These are phyloP conservation scores for Coemansia sp. DNA, from an alignment of 192 early-diverging fungal species.

Conservation along the genomic window DNA sequence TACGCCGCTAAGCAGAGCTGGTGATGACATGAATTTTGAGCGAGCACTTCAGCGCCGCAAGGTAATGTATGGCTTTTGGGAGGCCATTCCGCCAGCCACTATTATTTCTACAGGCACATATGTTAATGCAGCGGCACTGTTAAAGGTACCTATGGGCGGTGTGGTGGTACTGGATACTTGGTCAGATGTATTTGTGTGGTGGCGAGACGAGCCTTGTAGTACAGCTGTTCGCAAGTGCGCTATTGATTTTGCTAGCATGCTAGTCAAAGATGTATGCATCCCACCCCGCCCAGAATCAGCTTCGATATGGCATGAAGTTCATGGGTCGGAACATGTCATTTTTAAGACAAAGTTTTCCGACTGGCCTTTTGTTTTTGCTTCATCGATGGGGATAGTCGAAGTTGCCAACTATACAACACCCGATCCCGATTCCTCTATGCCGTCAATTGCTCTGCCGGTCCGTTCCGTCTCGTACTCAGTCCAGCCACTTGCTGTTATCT, in stretches of 20 bases:
- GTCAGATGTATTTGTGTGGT: conserved; percentile 55
- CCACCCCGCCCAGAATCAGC: conserved; percentile 44
- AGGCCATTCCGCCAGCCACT: conserved; percentile 43
- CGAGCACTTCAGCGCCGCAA: conserved; percentile 46
- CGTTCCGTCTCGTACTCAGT: conserved; percentile 19
- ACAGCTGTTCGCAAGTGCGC: conserved; percentile 45
- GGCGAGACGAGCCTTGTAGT: conserved; percentile 47
- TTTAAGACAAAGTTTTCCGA: conserved; percentile 55
- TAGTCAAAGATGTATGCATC: conserved; percentile 42
- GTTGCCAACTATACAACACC: conserved; percentile 11
- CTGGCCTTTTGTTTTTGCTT: conserved; percentile 52
- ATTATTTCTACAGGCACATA: conserved; percentile 41
- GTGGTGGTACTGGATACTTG: conserved; percentile 50
- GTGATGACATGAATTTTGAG: conserved; percentile 47
- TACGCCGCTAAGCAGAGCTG: conserved; percentile 32
- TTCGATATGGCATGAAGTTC: conserved; percentile 46
- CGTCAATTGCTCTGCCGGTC: conserved; percentile 22
- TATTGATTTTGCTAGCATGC: conserved; percentile 42
- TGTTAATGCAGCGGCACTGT: conserved; percentile 43
- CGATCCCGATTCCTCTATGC: conserved; percentile 6
- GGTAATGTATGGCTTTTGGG: conserved; percentile 53
- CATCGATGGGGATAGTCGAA: conserved; percentile 19
- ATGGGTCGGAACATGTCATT: conserved; percentile 49
- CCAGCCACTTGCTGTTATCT: conserved; percentile 27
- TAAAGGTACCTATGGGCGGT: conserved; percentile 42